Conservation (phyloP, 2,329 filamentous ascomycete genomes). For the Aspergillus brasiliensis region DNA sequence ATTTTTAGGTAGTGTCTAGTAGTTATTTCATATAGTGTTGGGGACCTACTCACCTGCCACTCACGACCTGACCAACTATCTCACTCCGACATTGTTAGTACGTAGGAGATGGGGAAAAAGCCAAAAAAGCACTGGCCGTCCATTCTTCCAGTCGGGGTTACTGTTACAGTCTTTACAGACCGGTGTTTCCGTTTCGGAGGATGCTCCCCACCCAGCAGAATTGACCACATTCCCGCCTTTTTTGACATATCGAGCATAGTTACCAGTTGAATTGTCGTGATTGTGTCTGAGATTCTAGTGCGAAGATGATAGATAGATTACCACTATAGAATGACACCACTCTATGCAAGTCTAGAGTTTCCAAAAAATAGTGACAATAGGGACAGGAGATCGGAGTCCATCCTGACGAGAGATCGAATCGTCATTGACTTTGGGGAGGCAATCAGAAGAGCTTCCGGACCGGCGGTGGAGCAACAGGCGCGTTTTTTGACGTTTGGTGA, state of each 20-base stretch:
- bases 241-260: neutral
- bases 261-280: too few relatives aligned
- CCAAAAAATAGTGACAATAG: too few relatives aligned
- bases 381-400: neutral
- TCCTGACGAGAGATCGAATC: neutral
- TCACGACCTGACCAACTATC: too few relatives aligned
- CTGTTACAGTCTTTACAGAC: neutral
- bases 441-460: neutral
- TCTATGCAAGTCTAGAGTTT: too few relatives aligned
- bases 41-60: too few relatives aligned
- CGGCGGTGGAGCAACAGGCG: neutral
- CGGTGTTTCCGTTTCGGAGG: neutral
- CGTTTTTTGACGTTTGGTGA: constrained; percentile 8
- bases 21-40: too few relatives aligned
- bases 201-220: neutral
- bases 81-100: too few relatives aligned
- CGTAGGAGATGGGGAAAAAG: too few relatives aligned
- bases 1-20: too few relatives aligned
- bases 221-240: neutral
- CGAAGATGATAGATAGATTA: too few relatives aligned
- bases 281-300: too few relatives aligned
- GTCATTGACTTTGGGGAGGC: neutral
- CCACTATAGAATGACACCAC: too few relatives aligned
- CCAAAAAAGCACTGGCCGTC: neutral
- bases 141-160: neutral